phyloP scores from a whole-genome alignment of 2,329 filamentous ascomycete species.

The Dothideomycetes sp. region DNA sequence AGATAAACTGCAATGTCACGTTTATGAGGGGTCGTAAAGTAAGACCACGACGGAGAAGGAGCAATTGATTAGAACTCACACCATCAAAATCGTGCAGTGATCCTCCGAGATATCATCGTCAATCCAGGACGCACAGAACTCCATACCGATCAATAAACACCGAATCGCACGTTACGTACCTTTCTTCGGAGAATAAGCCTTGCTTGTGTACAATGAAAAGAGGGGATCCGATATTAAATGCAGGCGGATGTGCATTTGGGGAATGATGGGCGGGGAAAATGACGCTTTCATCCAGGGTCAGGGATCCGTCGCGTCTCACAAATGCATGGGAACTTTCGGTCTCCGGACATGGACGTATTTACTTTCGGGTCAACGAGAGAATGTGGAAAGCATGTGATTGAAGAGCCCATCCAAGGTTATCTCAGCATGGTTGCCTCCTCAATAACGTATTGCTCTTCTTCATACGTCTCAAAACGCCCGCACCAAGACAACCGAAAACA shows the following conservation, averaged over 20 bases:
- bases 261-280: neutral
- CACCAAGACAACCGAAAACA: neutral
- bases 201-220: neutral
- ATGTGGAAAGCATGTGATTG: neutral
- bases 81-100: no score
- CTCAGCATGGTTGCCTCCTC: neutral
- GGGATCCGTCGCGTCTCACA: no score
- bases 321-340: neutral
- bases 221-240: neutral
- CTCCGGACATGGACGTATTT: no score
- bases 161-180: neutral
- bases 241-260: neutral
- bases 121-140: no score
- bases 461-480: neutral
- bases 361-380: no score
- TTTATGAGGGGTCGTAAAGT: no score
- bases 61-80: no score
- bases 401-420: neutral
- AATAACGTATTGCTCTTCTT: neutral
- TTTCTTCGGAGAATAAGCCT: neutral
- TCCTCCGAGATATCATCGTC: no score
- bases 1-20: no score
- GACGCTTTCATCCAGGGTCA: neutral
- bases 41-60: no score
- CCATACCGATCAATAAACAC: neutral